A percentile compares a stretch with the other conserved stretches of the same genome.
These are phyloP conservation scores for Aspergillus pseudotamarii DNA, from an alignment of 2,329 filamentous ascomycete species.

Conservation along the genomic window DNA sequence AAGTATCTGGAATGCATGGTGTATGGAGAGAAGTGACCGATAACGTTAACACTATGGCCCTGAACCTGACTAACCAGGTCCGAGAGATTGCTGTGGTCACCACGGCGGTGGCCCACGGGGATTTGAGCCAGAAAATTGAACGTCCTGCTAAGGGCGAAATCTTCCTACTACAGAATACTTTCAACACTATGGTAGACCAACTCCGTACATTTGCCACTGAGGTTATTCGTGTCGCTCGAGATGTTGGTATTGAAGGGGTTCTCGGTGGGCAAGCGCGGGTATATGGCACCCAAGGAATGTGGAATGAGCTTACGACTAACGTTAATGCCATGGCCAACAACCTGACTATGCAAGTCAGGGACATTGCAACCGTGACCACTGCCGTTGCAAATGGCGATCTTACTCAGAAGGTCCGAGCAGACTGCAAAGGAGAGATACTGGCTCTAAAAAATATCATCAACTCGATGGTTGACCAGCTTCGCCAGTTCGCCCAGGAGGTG, in stretches of 20 bases:
- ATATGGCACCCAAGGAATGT: slow-evolving; percentile 86
- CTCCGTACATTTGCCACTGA: slow-evolving; percentile 95
- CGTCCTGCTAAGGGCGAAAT: slow-evolving; percentile 96
- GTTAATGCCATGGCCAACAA: slow-evolving; percentile 91
- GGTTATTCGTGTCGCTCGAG: slow-evolving; percentile 85
- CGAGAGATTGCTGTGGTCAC: slow-evolving; percentile 92
- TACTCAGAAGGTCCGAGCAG: slow-evolving; percentile 41
- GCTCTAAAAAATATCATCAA: slow-evolving; percentile 6
- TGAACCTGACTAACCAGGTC: slow-evolving; percentile 69
- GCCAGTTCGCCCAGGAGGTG: slow-evolving; percentile 95
- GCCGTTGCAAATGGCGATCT: slow-evolving; percentile 96
- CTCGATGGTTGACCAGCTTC: slow-evolving; percentile 69
- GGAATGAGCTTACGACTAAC: slow-evolving; percentile 97
- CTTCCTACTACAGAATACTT: slow-evolving; percentile 88
- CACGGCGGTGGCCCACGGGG: slow-evolving; percentile 90
- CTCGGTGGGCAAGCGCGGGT: slow-evolving; percentile 99
- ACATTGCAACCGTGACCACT: slow-evolving; percentile 97
- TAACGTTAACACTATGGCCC: slow-evolving; percentile 69
- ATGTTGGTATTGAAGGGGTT: slow-evolving; percentile 96
- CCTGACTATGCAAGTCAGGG: slow-evolving; percentile 92
- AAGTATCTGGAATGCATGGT: slow-evolving; percentile 66
- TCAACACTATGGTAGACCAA: slow-evolving; percentile 98
- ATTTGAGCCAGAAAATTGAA: slow-evolving; percentile 94
- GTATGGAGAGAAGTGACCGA: slow-evolving; percentile 69
- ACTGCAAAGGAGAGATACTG: slow-evolving; percentile 1